Conservation (phyloP, 305 asterid genomes). For the Ilex paraguariensis region DNA sequence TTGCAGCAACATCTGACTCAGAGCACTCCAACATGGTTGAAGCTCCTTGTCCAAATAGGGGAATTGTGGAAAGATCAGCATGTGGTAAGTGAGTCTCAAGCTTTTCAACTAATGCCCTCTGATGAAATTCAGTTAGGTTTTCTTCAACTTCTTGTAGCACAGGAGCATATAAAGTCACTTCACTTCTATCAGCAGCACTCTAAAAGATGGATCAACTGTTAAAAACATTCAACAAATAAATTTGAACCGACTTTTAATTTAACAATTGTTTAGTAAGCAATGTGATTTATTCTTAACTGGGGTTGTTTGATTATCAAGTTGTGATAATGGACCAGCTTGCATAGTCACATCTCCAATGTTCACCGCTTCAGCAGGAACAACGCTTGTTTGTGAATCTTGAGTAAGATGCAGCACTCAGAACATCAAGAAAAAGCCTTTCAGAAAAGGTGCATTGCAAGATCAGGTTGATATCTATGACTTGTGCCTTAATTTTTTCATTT, state of each 20-base stretch:
- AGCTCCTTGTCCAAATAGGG: conserved; percentile 23
- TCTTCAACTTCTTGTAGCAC: conserved; percentile 17
- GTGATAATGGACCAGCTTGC: conserved; percentile 30
- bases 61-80: conserved; percentile 14
- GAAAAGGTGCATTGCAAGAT: conserved; percentile 10
- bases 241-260: conserved; percentile 8
- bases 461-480: neutral
- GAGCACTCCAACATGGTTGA: conserved; percentile 16
- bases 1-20: conserved; percentile 19
- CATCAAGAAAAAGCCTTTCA: conserved; percentile 20
- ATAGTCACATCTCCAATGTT: conserved; percentile 28
- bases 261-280: conserved; percentile 22
- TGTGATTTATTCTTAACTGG: conserved; percentile 59
- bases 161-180: conserved; percentile 36
- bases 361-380: conserved; percentile 20
- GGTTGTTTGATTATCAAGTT: conserved; percentile 25
- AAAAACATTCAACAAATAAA: conserved; percentile 31
- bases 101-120: conserved; percentile 19
- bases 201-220: conserved; percentile 47
- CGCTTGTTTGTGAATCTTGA: conserved; percentile 37
- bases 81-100: conserved; percentile 18
- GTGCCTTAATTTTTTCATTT: neutral
- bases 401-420: conserved; percentile 18
- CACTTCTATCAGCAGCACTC: conserved; percentile 57
- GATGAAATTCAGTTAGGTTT: conserved; percentile 24